A percentile compares a stretch with the other conserved stretches of the same genome.
Conservation (phyloP, 1,284 basidiomycete genomes). For the Schizopora paradoxa region DNA sequence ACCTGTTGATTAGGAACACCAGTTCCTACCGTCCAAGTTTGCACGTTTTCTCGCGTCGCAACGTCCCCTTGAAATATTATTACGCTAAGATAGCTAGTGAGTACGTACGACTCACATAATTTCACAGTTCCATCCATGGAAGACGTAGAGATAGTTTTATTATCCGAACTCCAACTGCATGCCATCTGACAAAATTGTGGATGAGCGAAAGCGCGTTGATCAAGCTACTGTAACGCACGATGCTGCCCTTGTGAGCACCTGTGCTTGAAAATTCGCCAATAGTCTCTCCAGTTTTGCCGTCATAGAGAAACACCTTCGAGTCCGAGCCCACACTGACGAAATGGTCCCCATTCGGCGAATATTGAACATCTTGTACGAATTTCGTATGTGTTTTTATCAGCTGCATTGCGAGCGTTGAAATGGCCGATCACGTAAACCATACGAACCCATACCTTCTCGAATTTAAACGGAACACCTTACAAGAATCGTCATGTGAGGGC, state of each 20-base stretch:
- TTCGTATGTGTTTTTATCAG: constrained; percentile 88
- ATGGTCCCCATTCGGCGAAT: constrained; percentile 72
- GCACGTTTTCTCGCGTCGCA: constrained; percentile 58
- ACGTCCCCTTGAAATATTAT: constrained; percentile 62
- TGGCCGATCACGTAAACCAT: neutral
- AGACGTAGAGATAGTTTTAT: constrained; percentile 71
- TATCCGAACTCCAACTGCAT: constrained; percentile 73
- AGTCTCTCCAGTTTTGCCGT: constrained; percentile 85
- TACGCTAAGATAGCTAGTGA: constrained; percentile 1
- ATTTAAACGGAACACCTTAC: constrained; percentile 85
- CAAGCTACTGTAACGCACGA: constrained; percentile 45
- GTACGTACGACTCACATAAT: constrained; percentile 57
- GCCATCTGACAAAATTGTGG: constrained; percentile 52
- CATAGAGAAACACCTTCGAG: constrained; percentile 85
- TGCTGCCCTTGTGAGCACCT: constrained; percentile 68
- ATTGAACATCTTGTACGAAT: constrained; percentile 92
- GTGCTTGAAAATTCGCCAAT: constrained; percentile 63
- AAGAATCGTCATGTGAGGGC: neutral
- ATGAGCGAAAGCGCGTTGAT: neutral
- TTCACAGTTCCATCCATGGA: constrained; percentile 88
- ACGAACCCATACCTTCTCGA: constrained; percentile 56
- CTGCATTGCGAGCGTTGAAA: constrained; percentile 29
- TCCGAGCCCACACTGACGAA: constrained; percentile 94
- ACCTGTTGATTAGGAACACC: constrained; percentile 79
- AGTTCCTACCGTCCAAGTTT: constrained; percentile 67